Evolutionary conservation across 768 basidiomycete species (phyloP), one percentile per base, ranked within the genome.

Genomic region (Amanita rubescens): DNA sequence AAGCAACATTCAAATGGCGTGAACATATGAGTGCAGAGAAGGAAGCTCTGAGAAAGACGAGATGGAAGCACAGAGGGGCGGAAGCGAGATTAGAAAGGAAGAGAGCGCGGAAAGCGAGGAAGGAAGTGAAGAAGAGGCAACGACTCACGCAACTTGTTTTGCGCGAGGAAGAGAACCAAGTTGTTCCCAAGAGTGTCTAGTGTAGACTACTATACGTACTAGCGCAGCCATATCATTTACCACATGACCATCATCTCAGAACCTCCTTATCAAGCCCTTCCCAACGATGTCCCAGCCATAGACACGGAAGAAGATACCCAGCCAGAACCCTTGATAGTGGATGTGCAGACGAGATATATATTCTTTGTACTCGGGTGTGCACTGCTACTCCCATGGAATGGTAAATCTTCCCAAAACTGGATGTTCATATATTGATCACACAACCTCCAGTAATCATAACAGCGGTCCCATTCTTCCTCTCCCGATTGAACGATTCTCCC

Each of bases 381-480:
- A 17, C 78, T 86, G 3, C 75, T 96, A 6, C 68, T 96, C 15
- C 85, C 90, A 25, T 96, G 93, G 93, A 95, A 94, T 63, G 91
- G 93, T 92, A 65, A 63, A 77, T 19, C 34, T 24, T 11, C 63
- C 9, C 33, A 43, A 25, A 44, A 6, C 14, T 46, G 37, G 12
- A 14, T 35, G 43, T 46, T 24, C 11, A 12, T 20, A 32, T 24
- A n/a, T n/a, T n/a, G n/a, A n/a, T 24, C 24, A 54, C 48, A 10
- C 49, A 17, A 34, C 3, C 5, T 15, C 19, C 54, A 95, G 93
- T 84, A 1, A 72, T 94, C 62, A 93, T 96, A 22, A 95, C 90
- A 30, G 90, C 87, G 0, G 84, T 84, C 44, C 84, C 92, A 0
- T 91, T 85, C 65, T 90, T 95, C 65, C 65, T 86, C 30, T 80